Percentiles rank a stretch among this genome's conserved stretches.
Conservation (phyloP, 495 filamentous ascomycete species). For the Umbilicaria muhlenbergii region DNA sequence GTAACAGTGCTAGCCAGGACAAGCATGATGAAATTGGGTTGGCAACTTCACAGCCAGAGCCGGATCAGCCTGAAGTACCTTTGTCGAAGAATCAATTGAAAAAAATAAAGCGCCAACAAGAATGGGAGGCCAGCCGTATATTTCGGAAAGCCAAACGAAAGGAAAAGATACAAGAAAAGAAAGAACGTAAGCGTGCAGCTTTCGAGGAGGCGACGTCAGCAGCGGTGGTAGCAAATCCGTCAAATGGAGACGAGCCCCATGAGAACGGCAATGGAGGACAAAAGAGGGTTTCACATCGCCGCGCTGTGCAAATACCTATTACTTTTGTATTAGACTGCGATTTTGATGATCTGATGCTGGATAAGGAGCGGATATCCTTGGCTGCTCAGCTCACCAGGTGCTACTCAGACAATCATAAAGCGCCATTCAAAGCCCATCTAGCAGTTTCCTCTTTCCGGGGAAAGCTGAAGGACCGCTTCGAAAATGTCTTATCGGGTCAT, state of each 20-base stretch:
- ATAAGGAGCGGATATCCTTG: constrained; percentile 69
- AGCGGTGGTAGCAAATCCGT: constrained; percentile 11
- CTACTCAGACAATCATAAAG: constrained; percentile 72
- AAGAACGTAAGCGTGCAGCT: constrained; percentile 36
- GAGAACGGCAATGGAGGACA: constrained; percentile 18
- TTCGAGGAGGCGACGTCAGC: constrained; percentile 15
- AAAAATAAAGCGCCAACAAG: constrained; percentile 46
- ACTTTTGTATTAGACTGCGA: constrained; percentile 79
- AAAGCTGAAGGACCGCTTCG: constrained; percentile 59
- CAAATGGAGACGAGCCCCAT: constrained; percentile 20
- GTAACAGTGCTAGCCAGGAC: no score
- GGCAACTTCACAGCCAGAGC: no score
- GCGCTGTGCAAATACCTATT: constrained; percentile 45
- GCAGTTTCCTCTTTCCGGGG: constrained; percentile 63
- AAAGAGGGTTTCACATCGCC: constrained; percentile 15
- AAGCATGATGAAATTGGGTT: no score
- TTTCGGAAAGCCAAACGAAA: constrained; percentile 56
- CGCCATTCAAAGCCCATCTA: constrained; percentile 49
- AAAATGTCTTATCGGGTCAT: constrained; percentile 48
- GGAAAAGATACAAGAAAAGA: constrained; percentile 51
- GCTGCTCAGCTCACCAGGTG: constrained; percentile 66
- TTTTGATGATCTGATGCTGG: constrained; percentile 78
- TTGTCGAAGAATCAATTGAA: constrained; percentile 75
- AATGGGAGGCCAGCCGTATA: constrained; percentile 52
- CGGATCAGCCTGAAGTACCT: background rate